phyloP scores from a whole-genome alignment of 176 grass and related monocot species.

The Aegilops bicornis region DNA sequence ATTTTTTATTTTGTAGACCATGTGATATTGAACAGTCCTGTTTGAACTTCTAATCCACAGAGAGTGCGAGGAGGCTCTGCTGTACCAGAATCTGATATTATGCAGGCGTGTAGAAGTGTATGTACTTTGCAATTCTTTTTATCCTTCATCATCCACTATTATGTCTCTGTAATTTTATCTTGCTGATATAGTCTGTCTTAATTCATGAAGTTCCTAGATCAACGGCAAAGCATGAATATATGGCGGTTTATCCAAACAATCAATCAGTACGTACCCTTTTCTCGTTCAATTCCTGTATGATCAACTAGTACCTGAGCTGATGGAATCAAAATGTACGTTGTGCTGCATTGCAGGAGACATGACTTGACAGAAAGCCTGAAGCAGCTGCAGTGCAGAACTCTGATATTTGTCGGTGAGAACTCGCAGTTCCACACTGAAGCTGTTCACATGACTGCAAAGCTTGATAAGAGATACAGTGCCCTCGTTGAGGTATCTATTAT shows the following conservation, averaged over 20 bases:
- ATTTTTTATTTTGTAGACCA: not conserved
- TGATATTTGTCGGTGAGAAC: constrained; percentile 89
- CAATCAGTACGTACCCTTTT: constrained; percentile 57
- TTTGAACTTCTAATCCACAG: constrained; percentile 45
- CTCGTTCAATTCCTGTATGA: constrained; percentile 9
- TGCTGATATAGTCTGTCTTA: constrained; percentile 26
- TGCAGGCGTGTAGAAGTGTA: constrained; percentile 95
- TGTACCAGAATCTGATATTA: constrained; percentile 79
- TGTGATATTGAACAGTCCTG: constrained; percentile 17
- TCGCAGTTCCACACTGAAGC: constrained; percentile 86
- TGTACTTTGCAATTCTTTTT: not conserved
- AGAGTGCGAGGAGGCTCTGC: constrained; percentile 63
- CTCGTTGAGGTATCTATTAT: constrained; percentile 71
- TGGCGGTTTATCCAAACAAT: constrained; percentile 94
- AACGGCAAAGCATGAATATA: constrained; percentile 76
- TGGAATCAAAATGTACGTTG: constrained; percentile 27
- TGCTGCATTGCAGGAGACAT: constrained; percentile 63
- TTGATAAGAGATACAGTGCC: constrained; percentile 75
- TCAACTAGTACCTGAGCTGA: not conserved
- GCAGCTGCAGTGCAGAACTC: constrained; percentile 78
- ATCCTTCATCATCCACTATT: constrained; percentile 10
- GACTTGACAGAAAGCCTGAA: constrained; percentile 83
- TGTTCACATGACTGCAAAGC: constrained; percentile 82
- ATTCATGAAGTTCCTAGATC: constrained; percentile 78
- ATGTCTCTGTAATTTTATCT: constrained; percentile 14